These are phyloP conservation scores for Erucastrum elatum DNA, from an alignment of 345 rosid genomes.

Conservation along the genomic window DNA sequence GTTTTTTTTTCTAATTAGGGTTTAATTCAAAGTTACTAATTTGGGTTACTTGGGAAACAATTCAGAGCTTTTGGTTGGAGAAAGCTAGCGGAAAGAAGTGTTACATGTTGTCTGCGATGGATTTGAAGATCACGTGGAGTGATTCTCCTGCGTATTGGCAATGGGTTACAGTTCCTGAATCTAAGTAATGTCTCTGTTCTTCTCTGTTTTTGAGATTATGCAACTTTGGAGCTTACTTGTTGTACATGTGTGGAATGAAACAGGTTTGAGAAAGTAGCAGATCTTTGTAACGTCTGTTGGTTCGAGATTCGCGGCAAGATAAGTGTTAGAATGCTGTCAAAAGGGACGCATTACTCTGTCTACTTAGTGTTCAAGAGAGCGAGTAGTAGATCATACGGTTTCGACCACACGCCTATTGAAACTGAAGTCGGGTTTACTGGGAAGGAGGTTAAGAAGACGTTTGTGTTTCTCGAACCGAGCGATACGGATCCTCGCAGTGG, in stretches of 20 bases:
- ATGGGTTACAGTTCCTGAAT: slow-evolving; percentile 45
- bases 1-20: not conserved
- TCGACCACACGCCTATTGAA: slow-evolving; percentile 45
- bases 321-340: slow-evolving; percentile 41
- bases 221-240: not conserved
- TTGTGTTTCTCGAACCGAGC: slow-evolving; percentile 21
- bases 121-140: slow-evolving; percentile 53
- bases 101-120: slow-evolving; percentile 60
- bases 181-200: slow-evolving; percentile 38
- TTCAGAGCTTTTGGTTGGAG: slow-evolving; percentile 59
- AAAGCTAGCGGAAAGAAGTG: slow-evolving; percentile 57
- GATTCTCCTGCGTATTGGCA: slow-evolving; percentile 56
- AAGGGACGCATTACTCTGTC: slow-evolving; percentile 42
- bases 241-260: not conserved
- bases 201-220: slow-evolving; percentile 3
- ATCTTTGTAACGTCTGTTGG: slow-evolving; percentile 56
- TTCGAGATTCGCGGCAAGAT: slow-evolving; percentile 54
- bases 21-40: not conserved
- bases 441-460: slow-evolving; percentile 15
- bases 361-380: slow-evolving; percentile 46
- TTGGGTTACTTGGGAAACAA: not conserved
- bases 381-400: slow-evolving; percentile 32
- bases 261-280: slow-evolving; percentile 59
- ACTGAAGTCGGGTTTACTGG: slow-evolving; percentile 45
- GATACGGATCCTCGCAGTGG: slow-evolving; percentile 1